Evolutionary conservation across 768 basidiomycete species (phyloP), one percentile per base, ranked within the genome.

Genomic region (Lactifluus hygrophoroides): DNA sequence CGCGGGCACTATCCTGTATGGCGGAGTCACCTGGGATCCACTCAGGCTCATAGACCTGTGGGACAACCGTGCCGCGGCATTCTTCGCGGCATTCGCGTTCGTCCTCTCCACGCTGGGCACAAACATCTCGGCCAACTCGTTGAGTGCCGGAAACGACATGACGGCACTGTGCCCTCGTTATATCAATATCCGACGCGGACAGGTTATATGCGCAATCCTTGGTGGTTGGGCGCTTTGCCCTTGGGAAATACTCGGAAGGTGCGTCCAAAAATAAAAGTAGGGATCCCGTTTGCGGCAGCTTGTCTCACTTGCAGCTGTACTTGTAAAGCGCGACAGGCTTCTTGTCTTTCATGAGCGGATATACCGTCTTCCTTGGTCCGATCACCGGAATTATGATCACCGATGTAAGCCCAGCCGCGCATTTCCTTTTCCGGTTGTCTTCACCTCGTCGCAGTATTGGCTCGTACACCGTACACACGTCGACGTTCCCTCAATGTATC

Each of bases 191-290:
- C 77, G 81, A 51, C 77, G 92, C 10, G 93, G 93, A 1, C 75
- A 76, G 63, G 71, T 89, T 59, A 73, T 94, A 34, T 92, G 89
- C 62, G 88, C 89, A 0, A 54, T 94, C 47, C 67, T 94, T 5
- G 90, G 91, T 3, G 89, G 89, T 0, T 94, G 92, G 91, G 82
- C 78, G 0, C 70, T 90, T n/a, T 83, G 81, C 61, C 90, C 91
- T 3, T 94, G 91, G 92, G 83, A 91, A 70, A 90, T 94, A 54
- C 74, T 94, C 32, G 76, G 76, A 17, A 75, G 70, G 59, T 74
- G 66, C 27, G 68, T 60, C 51, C 54, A 58, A 48, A 38, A 65
- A 48, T 17, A 56, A n/a, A n/a, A 66, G 51, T 64, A 60, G 7
- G 56, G 65, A 5, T 32, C 43, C 46, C 62, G 25, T 56, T 54